These are phyloP conservation scores for Xanthoconium purpureum DNA, from an alignment of 768 basidiomycete genomes.

Conservation along the genomic window DNA sequence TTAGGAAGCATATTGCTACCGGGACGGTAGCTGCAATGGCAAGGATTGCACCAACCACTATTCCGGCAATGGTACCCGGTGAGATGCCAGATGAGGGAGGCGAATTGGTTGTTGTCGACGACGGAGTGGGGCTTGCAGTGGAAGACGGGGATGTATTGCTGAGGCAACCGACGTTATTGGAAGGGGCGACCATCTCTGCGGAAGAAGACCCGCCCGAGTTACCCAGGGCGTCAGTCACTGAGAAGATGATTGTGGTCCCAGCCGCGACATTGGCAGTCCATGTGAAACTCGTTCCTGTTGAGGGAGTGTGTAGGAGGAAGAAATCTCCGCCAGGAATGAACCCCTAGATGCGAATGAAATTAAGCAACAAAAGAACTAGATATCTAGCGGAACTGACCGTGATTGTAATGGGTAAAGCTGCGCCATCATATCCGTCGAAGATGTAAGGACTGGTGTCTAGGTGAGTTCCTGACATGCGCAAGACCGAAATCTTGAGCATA, in stretches of 20 bases:
- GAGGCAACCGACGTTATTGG: conserved; percentile 51
- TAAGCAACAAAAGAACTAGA: not conserved
- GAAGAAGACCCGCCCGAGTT: conserved; percentile 61
- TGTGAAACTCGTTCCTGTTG: conserved; percentile 35
- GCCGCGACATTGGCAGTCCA: conserved; percentile 59
- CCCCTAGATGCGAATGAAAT: conserved; percentile 37
- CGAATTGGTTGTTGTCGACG: conserved; percentile 18
- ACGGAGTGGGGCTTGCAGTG: conserved; percentile 31
- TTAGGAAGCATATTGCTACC: conserved; percentile 51
- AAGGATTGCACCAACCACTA: conserved; percentile 49
- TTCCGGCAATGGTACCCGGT: conserved; percentile 46
- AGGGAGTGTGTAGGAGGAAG: conserved; percentile 43
- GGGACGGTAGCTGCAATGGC: conserved; percentile 52
- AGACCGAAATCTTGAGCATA: conserved; percentile 24
- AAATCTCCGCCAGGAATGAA: conserved; percentile 61
- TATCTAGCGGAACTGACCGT: conserved; percentile 35
- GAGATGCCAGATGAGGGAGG: conserved; percentile 31
- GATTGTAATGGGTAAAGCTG: conserved; percentile 53
- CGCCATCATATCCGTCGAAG: conserved; percentile 44
- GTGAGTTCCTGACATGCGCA: conserved; percentile 2
- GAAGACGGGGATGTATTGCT: conserved; percentile 52
- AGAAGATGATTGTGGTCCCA: conserved; percentile 57
- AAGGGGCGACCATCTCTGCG: conserved; percentile 43
- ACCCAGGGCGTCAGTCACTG: conserved; percentile 50
- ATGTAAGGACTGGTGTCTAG: conserved; percentile 39